Conservation (phyloP, 768 basidiomycete genomes). For the Pulveroboletus sp. region DNA sequence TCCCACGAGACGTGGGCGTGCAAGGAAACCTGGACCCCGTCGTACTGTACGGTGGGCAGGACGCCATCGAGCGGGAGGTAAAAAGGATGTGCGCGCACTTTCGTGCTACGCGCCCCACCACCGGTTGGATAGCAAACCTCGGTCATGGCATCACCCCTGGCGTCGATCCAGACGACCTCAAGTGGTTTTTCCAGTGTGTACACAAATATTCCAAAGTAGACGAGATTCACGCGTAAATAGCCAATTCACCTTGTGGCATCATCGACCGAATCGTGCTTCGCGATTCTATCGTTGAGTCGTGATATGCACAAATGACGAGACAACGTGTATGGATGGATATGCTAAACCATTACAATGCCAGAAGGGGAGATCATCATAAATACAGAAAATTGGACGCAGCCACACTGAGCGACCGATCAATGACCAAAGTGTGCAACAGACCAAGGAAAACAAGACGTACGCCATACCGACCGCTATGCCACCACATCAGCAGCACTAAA, state of each 20-base stretch:
- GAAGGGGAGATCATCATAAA: conserved; percentile 26
- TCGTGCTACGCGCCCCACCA: conserved; percentile 41
- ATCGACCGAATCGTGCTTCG: conserved; percentile 4
- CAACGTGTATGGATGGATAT: conserved; percentile 14
- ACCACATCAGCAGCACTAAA: conserved; percentile 85
- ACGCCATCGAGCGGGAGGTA: conserved; percentile 82
- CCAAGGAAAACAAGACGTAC: conserved; percentile 12
- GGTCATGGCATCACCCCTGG: conserved; percentile 97
- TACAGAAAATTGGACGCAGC: conserved; percentile 12
- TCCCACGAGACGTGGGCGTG: conserved; percentile 59
- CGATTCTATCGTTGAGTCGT: conserved; percentile 9
- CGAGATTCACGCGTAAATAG: neutral
- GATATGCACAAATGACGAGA: conserved; percentile 19
- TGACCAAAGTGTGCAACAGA: conserved; percentile 1
- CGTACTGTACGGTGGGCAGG: conserved; percentile 77
- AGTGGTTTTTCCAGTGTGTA: conserved; percentile 87
- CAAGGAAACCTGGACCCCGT: conserved; percentile 95
- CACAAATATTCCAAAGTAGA: conserved; percentile 63
- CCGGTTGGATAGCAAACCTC: conserved; percentile 94
- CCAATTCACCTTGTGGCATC: neutral
- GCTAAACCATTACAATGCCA: conserved; percentile 30
- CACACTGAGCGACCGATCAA: conserved; percentile 5
- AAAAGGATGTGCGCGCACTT: conserved; percentile 81
- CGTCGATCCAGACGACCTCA: conserved; percentile 89
- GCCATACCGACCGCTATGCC: conserved; percentile 41